Conservation (phyloP, 805 yeast species). For the Ogataea salicorniae region DNA sequence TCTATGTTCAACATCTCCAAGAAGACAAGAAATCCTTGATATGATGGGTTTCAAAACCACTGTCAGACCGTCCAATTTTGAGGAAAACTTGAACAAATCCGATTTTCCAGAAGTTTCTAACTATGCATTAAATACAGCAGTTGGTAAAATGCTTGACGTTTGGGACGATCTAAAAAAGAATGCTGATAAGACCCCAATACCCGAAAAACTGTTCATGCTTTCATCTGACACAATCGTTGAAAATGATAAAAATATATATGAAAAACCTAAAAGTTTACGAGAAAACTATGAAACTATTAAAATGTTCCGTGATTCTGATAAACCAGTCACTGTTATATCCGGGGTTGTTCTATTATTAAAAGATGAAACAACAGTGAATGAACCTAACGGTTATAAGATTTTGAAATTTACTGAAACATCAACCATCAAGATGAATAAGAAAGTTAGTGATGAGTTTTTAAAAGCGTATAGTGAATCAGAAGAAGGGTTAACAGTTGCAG, state of each 20-base stretch:
- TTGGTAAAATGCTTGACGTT: slow-evolving; percentile 62
- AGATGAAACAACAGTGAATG: slow-evolving; percentile 6
- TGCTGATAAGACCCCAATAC: not conserved
- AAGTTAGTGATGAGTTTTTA: slow-evolving; percentile 50
- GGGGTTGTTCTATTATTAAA: slow-evolving; percentile 43
- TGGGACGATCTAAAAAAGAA: slow-evolving; percentile 33
- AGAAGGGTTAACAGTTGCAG: slow-evolving; percentile 83
- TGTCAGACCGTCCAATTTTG: slow-evolving; percentile 62
- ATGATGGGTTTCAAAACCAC: slow-evolving; percentile 49
- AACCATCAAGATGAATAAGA: slow-evolving; percentile 34
- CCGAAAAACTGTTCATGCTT: slow-evolving; percentile 30
- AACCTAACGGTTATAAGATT: slow-evolving; percentile 13
- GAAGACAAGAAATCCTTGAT: slow-evolving; percentile 66
- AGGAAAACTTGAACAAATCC: slow-evolving; percentile 65
- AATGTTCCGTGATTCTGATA: slow-evolving; percentile 37
- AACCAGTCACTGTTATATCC: slow-evolving; percentile 47
- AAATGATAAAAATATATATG: slow-evolving; percentile 56
- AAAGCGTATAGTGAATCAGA: slow-evolving; percentile 57
- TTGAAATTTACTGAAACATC: slow-evolving; percentile 22
- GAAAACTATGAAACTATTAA: slow-evolving; percentile 48
- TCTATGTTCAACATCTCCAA: slow-evolving; percentile 81
- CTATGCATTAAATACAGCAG: slow-evolving; percentile 71
- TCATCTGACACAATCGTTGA: slow-evolving; percentile 82
- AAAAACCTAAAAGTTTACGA: slow-evolving; percentile 65
- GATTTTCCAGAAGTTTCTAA: slow-evolving; percentile 38